Evolutionary conservation across 257 asterid genomes (phyloP).

Genomic region (Scutellaria minor): DNA sequence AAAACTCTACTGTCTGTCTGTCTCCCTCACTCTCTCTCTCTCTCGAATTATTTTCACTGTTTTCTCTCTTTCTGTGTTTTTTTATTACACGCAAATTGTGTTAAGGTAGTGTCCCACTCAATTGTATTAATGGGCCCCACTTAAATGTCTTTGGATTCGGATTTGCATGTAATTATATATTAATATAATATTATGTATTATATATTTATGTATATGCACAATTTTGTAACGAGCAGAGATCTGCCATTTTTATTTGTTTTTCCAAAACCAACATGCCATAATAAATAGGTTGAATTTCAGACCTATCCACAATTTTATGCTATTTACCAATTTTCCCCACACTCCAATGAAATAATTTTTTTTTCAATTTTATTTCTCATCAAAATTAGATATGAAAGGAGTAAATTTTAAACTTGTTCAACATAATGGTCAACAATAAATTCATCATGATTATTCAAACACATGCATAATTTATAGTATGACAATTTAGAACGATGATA

Average conservation of each 20-base stretch:
- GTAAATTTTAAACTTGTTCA: too few species aligned
- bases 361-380: background rate
- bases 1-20: constrained; percentile 43
- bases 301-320: background rate
- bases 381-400: too few species aligned
- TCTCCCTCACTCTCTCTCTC: constrained; percentile 38
- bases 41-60: constrained; percentile 34
- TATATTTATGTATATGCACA: background rate
- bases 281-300: background rate
- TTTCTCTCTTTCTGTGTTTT: constrained; percentile 36
- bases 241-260: constrained; percentile 4
- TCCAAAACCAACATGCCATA: background rate
- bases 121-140: constrained; percentile 37
- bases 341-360: background rate
- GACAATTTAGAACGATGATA: too few species aligned
- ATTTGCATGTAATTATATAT: constrained; percentile 37
- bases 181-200: background rate
- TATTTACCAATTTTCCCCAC: background rate
- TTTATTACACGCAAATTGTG: constrained; percentile 5
- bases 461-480: too few species aligned
- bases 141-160: constrained; percentile 44
- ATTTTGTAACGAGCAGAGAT: constrained; percentile 2
- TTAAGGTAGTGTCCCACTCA: constrained; percentile 36
- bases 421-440: too few species aligned
- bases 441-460: too few species aligned